Base-by-base conservation (phyloP, 768 basidiomycete species). In the Tubosaeta sp. region DNA sequence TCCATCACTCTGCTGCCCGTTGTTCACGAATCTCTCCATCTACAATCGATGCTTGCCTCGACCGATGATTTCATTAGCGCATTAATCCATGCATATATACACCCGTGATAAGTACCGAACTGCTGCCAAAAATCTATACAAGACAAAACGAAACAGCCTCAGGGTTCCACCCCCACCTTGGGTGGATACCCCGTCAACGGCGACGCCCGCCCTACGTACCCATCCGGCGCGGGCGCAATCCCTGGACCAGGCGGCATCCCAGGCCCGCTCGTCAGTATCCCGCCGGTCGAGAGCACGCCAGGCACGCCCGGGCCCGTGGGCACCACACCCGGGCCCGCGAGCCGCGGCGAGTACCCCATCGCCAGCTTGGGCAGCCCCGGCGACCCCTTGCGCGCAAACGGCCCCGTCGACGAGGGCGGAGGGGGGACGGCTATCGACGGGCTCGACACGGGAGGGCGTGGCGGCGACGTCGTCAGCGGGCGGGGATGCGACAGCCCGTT, bases 381-480 rank as follows among this genome's bases (percentile, higher is more conserved):
- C 0, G 65, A 68, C 9, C 58, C 52, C 48, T 67, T 67, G 37
- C 66, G 64, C 32, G 44, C 22, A 51, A 68, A 66, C 0, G 64
- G 55, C 0, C 59, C 59, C 0, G 42, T 43, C 16, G 61, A 63
- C n/a, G 58, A 52, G 17, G 61, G 33, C 5, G 60, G 52, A 14
- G 58, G 50, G 5, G 45, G 26, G 44, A 58, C 37, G 33, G 60
- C 51, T 13, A 53, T 63, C 5, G 48, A 60, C 12, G 65, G 65
- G 17, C 37, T 38, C 4, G 65, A 63, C 6, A 48, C 14, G 9
- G 67, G 59, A 11, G 59, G 63, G 34, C 74, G 71, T 11, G 76
- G 67, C 17, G 76, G 74, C 1, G 76, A 77, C 1, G 64, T 62
- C n/a, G 65, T 66, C 16, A 61, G n/a, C 29, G 66, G 59, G 38